Evolutionary conservation across 1,284 basidiomycete species (phyloP), one percentile per base, ranked within the genome.

Genomic region (Phenoliferia sp.): DNA sequence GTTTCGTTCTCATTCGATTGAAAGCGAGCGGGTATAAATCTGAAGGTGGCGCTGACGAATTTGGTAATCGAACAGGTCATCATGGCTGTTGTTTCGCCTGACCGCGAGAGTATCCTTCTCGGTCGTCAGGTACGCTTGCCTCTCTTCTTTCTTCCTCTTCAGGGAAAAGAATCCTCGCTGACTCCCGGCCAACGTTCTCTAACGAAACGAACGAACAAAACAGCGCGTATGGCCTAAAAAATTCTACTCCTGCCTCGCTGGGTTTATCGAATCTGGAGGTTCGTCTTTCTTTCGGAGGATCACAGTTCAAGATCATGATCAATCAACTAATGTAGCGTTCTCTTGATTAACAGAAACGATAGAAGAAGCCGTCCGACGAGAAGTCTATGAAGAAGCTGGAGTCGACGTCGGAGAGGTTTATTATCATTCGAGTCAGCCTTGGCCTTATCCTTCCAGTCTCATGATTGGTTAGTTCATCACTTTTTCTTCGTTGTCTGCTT

Each of bases 311-410:
- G 7, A 19, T 19, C 7, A 52, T 22, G 48, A 7, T 22, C n/a
- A n/a, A n/a, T n/a, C n/a, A n/a, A n/a, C n/a, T n/a, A n/a, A n/a
- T n/a, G n/a, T n/a, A n/a, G n/a, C n/a, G n/a, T n/a, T n/a, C n/a
- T n/a, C n/a, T n/a, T 52, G 22, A n/a, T 7, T 52, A 12, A 26
- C 48, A 52, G 94, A 96, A 80, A 87, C 89, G 0, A 90, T 98
- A 71, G 95, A 99, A 79, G 94, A 98, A 74, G 90, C 94, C 0
- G 94, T 98, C 22, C 84, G 87, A 69, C 84, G 95, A 35, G 95
- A 98, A 80, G 89, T 96, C 74, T 89, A 92, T 85, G 95, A 98
- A 79, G 95, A 98, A 79, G 90, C 92, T 0, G 95, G 95, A 6
- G 85, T 98, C 28, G 85, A 84, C 55, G 90, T 94, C 10, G 89